Evolutionary conservation across 2,329 filamentous ascomycete species (phyloP), one percentile per base, ranked within the genome.

Genomic region (Beauveria scarabaeidicola): DNA sequence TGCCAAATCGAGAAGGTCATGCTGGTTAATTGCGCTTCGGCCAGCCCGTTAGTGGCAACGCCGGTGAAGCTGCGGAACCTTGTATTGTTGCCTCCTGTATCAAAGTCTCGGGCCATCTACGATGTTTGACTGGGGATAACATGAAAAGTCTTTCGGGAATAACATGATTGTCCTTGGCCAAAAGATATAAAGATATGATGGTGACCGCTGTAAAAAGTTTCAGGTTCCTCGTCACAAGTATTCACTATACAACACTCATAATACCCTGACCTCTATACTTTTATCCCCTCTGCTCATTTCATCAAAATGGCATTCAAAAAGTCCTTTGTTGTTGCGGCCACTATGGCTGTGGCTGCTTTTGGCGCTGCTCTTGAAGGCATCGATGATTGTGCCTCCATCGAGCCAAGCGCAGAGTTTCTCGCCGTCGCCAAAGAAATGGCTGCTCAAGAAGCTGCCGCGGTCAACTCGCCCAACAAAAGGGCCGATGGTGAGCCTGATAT

Each of bases 241-340:
- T 9, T 41, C 23, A 17, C 15, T 19, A 46, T 15, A 56, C 27
- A 25, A 7, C 7, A 47, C 25, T 36, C 2, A n/a, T 9, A 5
- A 36, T 52, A 52, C 32, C 19, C n/a, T 17, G 11, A 17, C 36
- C 3, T 27, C 2, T 38, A 9, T 36, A 15, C 23, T 43, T 29
- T 38, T 44, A 5, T 11, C 3, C 13, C 40, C 9, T 17, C 17
- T 52, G 5, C 1, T 17, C 17, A 11, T 32, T 19, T 5, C 13
- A 15, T 48, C 5, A 40, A 43, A 1, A 59, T 59, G 58, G 29
- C 50, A 21, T 19, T 59, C 41, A 59, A 59, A 13, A 40, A 59
- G 21, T 29, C 29, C 17, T 40, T 59, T 27, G 11, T 44, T 44
- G 47, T 47, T 23, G n/a, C 32, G 9, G 58, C 58, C 23, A 40